phyloP scores from a whole-genome alignment of 305 asterid species.

The Solanum hybrid region DNA sequence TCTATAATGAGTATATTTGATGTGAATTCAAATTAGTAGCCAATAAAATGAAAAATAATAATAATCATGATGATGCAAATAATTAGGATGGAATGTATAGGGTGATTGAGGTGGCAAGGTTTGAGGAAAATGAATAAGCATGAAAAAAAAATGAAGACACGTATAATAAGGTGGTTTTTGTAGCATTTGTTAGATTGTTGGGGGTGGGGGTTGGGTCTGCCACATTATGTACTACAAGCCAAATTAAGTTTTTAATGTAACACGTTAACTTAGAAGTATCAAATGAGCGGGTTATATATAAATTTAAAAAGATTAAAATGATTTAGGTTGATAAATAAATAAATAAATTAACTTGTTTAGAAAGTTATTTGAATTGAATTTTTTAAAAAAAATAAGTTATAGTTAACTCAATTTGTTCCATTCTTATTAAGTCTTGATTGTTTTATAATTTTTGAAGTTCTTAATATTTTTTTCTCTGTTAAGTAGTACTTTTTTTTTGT shows the following conservation, averaged over 20 bases:
- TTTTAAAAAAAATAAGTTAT: too few relatives aligned
- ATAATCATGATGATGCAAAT: not conserved
- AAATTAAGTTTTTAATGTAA: not conserved
- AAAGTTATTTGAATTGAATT: not conserved
- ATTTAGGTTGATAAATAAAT: not conserved
- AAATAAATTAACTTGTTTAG: too few relatives aligned
- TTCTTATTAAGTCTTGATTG: not conserved
- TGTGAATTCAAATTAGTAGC: not conserved
- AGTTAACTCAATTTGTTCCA: not conserved
- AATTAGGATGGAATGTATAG: not conserved
- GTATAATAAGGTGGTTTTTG: not conserved
- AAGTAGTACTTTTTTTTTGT: not conserved
- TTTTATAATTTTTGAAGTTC: not conserved
- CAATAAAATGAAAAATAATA: not conserved
- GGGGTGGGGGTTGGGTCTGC: not conserved
- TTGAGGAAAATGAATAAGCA: not conserved
- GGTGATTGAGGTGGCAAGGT: not conserved
- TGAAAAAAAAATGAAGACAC: not conserved
- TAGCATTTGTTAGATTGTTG: not conserved
- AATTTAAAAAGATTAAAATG: not conserved
- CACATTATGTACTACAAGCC: not conserved
- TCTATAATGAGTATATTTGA: not conserved
- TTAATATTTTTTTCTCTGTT: too few relatives aligned
- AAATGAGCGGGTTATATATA: not conserved
- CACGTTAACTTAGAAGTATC: rapidly evolving